phyloP scores from a whole-genome alignment of 768 basidiomycete genomes.

The Tulasnella sp. region DNA sequence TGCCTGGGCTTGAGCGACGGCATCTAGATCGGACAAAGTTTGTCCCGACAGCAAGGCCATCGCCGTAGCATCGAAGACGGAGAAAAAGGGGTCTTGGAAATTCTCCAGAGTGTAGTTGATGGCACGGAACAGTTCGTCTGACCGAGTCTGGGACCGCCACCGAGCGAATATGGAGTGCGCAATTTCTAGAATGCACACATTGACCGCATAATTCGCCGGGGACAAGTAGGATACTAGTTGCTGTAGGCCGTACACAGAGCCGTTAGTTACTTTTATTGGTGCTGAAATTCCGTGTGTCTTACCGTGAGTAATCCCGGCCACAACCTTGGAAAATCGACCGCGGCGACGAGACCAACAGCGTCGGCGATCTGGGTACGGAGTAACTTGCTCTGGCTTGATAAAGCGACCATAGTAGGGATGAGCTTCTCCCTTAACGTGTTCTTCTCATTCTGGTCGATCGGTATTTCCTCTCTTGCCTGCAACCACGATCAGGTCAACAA shows the following conservation, averaged over 20 bases:
- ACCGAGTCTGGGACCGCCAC: constrained; percentile 88
- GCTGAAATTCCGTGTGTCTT: constrained; percentile 37
- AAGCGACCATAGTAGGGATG: constrained; percentile 85
- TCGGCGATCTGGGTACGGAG: constrained; percentile 87
- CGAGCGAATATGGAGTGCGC: constrained; percentile 93
- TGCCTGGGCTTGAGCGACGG: constrained; percentile 68
- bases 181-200: constrained; percentile 86
- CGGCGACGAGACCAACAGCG: constrained; percentile 85
- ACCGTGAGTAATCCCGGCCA: constrained; percentile 92
- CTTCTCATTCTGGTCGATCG: constrained; percentile 69
- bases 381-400: constrained; percentile 64
- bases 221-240: constrained; percentile 86
- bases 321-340: constrained; percentile 81
- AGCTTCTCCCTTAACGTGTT: constrained; percentile 65
- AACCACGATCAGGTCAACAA: not conserved
- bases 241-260: constrained; percentile 40
- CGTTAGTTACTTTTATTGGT: not conserved
- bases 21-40: constrained; percentile 44
- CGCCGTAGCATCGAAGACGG: constrained; percentile 57
- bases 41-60: constrained; percentile 47
- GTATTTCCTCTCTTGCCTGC: constrained; percentile 44
- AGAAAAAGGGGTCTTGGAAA: constrained; percentile 80
- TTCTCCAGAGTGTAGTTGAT: constrained; percentile 86
- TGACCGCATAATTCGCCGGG: constrained; percentile 72
- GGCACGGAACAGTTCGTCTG: constrained; percentile 78